Evolutionary conservation across 176 grass and related monocot genomes (phyloP).

Genomic region (Elaeis guineensis): DNA sequence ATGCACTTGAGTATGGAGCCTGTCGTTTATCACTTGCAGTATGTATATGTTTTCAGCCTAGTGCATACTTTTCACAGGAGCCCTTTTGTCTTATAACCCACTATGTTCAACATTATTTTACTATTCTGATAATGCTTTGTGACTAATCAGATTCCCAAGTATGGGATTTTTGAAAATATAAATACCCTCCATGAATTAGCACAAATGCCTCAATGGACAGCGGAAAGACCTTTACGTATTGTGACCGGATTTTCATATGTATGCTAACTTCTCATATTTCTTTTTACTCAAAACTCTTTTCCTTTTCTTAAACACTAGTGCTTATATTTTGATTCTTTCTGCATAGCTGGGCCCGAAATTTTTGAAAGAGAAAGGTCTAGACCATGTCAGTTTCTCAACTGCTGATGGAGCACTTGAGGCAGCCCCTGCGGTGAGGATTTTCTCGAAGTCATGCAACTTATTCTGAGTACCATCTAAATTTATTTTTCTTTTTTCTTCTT

Average conservation of each 20-base stretch:
- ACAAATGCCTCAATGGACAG: conserved; percentile 86
- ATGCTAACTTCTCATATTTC: conserved; percentile 23
- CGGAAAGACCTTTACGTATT: conserved; percentile 63
- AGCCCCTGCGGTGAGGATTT: conserved; percentile 81
- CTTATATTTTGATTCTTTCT: conserved; percentile 27
- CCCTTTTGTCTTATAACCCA: background rate
- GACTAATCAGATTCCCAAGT: conserved; percentile 66
- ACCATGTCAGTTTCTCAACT: conserved; percentile 52
- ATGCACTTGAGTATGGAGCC: conserved; percentile 75
- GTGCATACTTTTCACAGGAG: conserved; percentile 7
- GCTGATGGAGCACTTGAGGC: conserved; percentile 92
- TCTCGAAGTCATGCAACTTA: background rate
- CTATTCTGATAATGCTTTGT: background rate
- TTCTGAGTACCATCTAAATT: too few species aligned
- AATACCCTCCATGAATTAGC: conserved; percentile 61
- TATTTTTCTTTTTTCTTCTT: too few species aligned
- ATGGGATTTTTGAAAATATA: conserved; percentile 87
- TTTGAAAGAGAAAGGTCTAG: conserved; percentile 63
- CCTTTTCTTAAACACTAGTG: background rate
- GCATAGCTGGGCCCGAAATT: conserved; percentile 70
- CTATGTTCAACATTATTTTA: too few species aligned
- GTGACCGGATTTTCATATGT: conserved; percentile 95
- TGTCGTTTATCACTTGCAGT: conserved; percentile 84
- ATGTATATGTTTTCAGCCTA: conserved; percentile 22
- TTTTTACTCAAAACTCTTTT: conserved; percentile 4